Conservation (phyloP, 352 stramenopile species). For the Albugo laibachii region DNA sequence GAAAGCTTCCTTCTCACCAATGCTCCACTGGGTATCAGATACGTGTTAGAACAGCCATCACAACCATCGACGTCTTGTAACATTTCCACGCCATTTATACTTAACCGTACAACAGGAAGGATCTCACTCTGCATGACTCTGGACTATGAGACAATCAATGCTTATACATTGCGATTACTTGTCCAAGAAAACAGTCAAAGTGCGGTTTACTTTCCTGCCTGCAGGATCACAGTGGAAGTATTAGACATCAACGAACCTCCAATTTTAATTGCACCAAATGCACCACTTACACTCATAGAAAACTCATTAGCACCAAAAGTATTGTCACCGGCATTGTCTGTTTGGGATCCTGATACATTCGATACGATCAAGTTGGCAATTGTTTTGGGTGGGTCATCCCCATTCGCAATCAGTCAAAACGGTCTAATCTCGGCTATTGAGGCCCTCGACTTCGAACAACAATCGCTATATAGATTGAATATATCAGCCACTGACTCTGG, state of each 20-base stretch:
- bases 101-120: conserved; percentile 4
- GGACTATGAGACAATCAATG: conserved; percentile 13
- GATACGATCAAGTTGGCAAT: conserved; percentile 22
- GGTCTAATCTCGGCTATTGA: conserved; percentile 17
- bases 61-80: too few relatives aligned
- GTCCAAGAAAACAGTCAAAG: conserved; percentile 9
- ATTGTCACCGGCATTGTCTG: conserved; percentile 11
- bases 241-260: conserved; percentile 31
- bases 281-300: conserved; percentile 15
- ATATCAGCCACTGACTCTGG: conserved; percentile 18
- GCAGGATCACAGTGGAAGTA: conserved; percentile 21
- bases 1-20: conserved; percentile 15
- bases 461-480: conserved; percentile 15
- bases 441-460: conserved; percentile 20
- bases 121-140: conserved; percentile 9
- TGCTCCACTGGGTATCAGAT: conserved; percentile 1
- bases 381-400: conserved; percentile 11
- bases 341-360: conserved; percentile 21
- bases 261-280: conserved; percentile 8
- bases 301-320: conserved; percentile 16
- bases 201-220: conserved; percentile 7
- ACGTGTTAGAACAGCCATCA: too few relatives aligned
- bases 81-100: conserved; percentile 6
- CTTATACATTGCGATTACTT: conserved; percentile 9
- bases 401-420: conserved; percentile 23